Evolutionary conservation across 2,329 filamentous ascomycete species (phyloP).

Genomic region (Leptographium procerum): DNA sequence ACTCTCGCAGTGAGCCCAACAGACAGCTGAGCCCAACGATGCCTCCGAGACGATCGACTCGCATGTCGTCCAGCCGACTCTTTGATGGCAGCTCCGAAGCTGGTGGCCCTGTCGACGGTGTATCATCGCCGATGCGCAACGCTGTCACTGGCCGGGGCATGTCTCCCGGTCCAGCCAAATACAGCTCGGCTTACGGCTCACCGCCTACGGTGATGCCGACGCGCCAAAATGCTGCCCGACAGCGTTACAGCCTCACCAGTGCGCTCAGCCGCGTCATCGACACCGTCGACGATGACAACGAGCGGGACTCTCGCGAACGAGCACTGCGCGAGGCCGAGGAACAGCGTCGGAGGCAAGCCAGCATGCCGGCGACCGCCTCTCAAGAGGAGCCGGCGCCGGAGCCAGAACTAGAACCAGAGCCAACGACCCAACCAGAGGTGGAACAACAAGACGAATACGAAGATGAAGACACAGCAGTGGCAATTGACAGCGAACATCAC

Average conservation of each 20-base stretch:
- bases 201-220: slow-evolving; percentile 11
- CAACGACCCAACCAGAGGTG: background rate
- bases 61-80: slow-evolving; percentile 10
- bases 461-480: background rate
- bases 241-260: slow-evolving; percentile 13
- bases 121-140: slow-evolving; percentile 1
- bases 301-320: slow-evolving; percentile 10
- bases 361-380: background rate
- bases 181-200: slow-evolving; percentile 15
- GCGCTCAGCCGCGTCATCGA: slow-evolving; percentile 12
- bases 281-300: slow-evolving; percentile 14
- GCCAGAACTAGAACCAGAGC: background rate
- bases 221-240: slow-evolving; percentile 12
- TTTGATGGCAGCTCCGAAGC: slow-evolving; percentile 13
- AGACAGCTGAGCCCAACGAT: slow-evolving; percentile 1
- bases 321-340: slow-evolving; percentile 9
- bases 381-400: too few species aligned
- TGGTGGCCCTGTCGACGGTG: slow-evolving; percentile 8
- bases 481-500: background rate
- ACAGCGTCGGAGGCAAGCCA: background rate
- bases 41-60: slow-evolving; percentile 11
- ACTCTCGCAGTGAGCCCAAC: background rate
- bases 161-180: slow-evolving; percentile 14
- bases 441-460: background rate
- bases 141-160: slow-evolving; percentile 10